Evolutionary conservation across 139 green algal species (phyloP).

Genomic region (Raphidocelis subcapitata): DNA sequence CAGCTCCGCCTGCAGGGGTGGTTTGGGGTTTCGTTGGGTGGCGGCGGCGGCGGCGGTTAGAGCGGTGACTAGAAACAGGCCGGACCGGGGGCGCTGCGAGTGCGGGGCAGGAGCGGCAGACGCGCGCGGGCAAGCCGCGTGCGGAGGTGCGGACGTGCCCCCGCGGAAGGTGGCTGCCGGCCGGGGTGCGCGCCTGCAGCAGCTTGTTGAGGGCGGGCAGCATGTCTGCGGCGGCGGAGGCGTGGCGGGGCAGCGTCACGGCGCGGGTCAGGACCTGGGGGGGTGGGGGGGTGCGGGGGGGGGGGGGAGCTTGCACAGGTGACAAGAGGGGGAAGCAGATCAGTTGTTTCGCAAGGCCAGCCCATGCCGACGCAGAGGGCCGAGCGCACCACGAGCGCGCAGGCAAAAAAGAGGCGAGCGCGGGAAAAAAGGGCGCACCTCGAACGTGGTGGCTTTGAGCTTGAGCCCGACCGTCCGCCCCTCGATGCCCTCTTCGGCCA

Average conservation of each 20-base stretch:
- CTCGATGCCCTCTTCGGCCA: constrained; percentile 68
- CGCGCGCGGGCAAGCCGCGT: no score
- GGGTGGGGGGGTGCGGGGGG: neutral
- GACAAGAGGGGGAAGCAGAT: neutral
- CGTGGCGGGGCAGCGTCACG: constrained; percentile 58
- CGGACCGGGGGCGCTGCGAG: no score
- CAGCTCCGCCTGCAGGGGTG: constrained; percentile 45
- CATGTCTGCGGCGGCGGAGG: constrained; percentile 58
- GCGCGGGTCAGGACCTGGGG: constrained; percentile 64
- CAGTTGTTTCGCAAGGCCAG: neutral
- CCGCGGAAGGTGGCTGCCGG: no score
- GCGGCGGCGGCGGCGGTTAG: no score
- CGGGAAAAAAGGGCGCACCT: no score
- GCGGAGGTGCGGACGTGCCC: no score
- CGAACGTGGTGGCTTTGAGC: constrained; percentile 76
- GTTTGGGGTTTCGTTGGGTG: no score
- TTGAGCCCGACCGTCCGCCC: constrained; percentile 85
- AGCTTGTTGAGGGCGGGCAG: constrained; percentile 52
- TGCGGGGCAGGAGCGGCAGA: no score
- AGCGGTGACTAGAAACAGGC: no score
- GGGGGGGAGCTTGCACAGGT: neutral
- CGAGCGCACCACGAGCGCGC: no score
- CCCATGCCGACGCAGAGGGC: neutral
- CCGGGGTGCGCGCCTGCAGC: constrained; percentile 33
- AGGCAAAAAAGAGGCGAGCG: no score